A percentile compares a stretch with the other conserved stretches of the same genome.
These are phyloP conservation scores for Cordyceps cateniannulata DNA, from an alignment of 2,329 filamentous ascomycete genomes.

Conservation along the genomic window DNA sequence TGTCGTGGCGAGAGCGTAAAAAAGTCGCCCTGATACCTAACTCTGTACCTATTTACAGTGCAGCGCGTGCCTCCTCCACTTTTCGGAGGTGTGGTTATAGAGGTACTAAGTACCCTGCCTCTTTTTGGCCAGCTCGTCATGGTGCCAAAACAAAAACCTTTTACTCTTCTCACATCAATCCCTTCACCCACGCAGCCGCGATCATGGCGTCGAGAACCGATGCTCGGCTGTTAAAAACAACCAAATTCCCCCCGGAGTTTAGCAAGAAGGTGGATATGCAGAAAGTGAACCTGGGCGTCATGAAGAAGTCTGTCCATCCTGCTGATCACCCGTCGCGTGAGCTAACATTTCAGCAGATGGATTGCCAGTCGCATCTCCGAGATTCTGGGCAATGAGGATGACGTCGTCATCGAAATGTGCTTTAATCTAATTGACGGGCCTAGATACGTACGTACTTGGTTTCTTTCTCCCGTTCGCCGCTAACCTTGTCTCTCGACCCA, in stretches of 20 bases:
- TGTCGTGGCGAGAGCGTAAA: no score
- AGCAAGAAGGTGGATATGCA: slow-evolving; percentile 93
- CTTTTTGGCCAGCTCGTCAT: no score
- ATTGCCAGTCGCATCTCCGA: slow-evolving; percentile 82
- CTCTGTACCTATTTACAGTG: no score
- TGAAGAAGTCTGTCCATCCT: slow-evolving; percentile 72
- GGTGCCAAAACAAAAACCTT: not conserved
- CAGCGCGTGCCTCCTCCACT: no score
- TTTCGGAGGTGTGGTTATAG: no score
- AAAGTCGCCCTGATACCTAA: no score
- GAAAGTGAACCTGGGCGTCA: slow-evolving; percentile 94
- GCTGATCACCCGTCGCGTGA: slow-evolving; percentile 9
- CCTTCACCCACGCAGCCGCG: slow-evolving; percentile 5
- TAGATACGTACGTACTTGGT: slow-evolving; percentile 57
- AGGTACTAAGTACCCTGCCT: no score
- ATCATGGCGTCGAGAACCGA: slow-evolving; percentile 79
- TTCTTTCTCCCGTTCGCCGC: slow-evolving; percentile 19
- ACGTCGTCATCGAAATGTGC: slow-evolving; percentile 86
- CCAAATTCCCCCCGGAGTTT: slow-evolving; percentile 91
- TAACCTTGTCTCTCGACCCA: slow-evolving; percentile 32
- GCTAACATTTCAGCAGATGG: slow-evolving; percentile 58
- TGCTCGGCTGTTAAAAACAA: slow-evolving; percentile 81
- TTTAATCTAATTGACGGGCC: slow-evolving; percentile 65
- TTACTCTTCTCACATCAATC: not conserved
- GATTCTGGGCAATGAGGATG: slow-evolving; percentile 87